Base-by-base conservation (phyloP, 148 eudicot genomes). In the Fagopyrum esculentum region DNA sequence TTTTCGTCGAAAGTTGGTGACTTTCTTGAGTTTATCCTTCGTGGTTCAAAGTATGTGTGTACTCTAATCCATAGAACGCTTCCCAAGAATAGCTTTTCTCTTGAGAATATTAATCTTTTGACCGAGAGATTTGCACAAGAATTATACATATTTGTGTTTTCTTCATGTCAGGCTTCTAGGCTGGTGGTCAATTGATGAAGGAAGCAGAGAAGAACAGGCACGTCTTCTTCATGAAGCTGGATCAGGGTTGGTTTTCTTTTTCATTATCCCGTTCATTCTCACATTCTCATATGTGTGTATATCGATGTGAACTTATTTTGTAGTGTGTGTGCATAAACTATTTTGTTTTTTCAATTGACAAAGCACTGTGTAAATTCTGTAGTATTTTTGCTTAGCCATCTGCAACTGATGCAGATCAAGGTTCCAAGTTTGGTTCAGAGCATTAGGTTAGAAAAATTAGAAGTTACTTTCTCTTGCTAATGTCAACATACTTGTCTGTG, bases 131-230 rank as follows among this genome's bases (percentile, higher is more conserved):
- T 49, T 49, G 52, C 52, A 49, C 12, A 9, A 12, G 9, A 49
- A 12, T 49, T 49, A 49, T 9, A 49, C 52, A 49, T 49, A 8
- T 12, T 8, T 12, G 9, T 49, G 52, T 9, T 3, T 9, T 49
- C 52, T 9, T 59, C 66, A 8, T 59, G 8, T n/a, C 66, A 93
- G 98, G 86, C 84, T 93, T 64, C 89, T 93, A 69, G 97, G 95
- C 50, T 93, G 98, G 98, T 93, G 97, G 97, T 91, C 98, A 35
- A 89, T 91, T 83, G 98, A 93, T 78, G 97, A 93, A 82, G 90
- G 87, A 81, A 93, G 93, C 81, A 88, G 86, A 76, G 98, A 93
- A 86, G 97, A 89, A 69, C 98, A 86, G 76, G 98, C 98, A 59
- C 87, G 85, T 6, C 85, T 86, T 74, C 82, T 84, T 77, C 91